These are phyloP conservation scores for Pichia sp. DNA, from an alignment of 1,139 yeast genomes.

Conservation along the genomic window DNA sequence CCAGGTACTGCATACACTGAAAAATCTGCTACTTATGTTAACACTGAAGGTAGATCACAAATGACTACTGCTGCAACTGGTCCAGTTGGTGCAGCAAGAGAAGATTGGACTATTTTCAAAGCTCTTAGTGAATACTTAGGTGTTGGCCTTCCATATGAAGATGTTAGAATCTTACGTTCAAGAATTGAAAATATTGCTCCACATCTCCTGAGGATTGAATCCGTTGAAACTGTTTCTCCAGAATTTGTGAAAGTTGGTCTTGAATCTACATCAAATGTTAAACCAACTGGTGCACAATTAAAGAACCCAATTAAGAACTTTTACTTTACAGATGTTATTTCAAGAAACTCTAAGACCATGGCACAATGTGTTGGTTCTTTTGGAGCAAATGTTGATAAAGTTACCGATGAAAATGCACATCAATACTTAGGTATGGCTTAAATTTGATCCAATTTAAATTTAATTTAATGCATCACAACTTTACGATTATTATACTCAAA, in stretches of 20 bases:
- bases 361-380: conserved; percentile 70
- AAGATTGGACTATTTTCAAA: conserved; percentile 86
- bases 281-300: conserved; percentile 42
- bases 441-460: not conserved
- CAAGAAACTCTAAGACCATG: conserved; percentile 87
- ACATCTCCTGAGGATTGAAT: conserved; percentile 70
- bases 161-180: conserved; percentile 58
- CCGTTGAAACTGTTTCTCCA: conserved; percentile 60
- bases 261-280: conserved; percentile 32
- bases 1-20: conserved; percentile 92
- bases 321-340: conserved; percentile 82
- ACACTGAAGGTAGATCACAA: conserved; percentile 89
- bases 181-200: conserved; percentile 80
- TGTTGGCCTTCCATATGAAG: conserved; percentile 72
- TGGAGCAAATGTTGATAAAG: conserved; percentile 60
- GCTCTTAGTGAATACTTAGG: conserved; percentile 78
- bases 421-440: conserved; percentile 28
- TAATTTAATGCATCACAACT: not conserved
- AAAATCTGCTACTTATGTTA: conserved; percentile 80
- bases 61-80: conserved; percentile 81
- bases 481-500: not conserved
- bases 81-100: conserved; percentile 90
- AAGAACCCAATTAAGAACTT: conserved; percentile 74
- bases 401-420: conserved; percentile 41
- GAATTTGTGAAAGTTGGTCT: conserved; percentile 58